Percentiles rank a stretch among this genome's conserved stretches.
phyloP scores from a whole-genome alignment of 2,329 filamentous ascomycete species.

The Verticillium nonalfalfae region DNA sequence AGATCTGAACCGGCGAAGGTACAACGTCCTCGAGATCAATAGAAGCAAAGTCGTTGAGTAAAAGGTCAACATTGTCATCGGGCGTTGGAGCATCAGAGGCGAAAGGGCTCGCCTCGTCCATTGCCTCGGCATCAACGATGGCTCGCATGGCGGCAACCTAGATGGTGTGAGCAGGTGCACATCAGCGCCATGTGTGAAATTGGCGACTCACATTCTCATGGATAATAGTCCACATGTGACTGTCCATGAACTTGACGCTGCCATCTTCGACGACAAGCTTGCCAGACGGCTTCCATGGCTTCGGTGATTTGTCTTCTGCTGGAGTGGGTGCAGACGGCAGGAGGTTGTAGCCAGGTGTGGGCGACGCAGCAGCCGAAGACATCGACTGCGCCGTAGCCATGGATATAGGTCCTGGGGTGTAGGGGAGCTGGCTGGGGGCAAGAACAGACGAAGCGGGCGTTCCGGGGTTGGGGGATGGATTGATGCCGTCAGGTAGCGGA shows the following conservation, averaged over 20 bases:
- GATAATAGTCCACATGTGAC: slow-evolving; percentile 44
- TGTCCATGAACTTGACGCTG: slow-evolving; percentile 51
- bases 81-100: slow-evolving; percentile 44
- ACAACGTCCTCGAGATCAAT: slow-evolving; percentile 45
- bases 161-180: background rate
- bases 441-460: background rate
- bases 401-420: slow-evolving; percentile 8
- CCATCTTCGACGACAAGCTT: slow-evolving; percentile 51
- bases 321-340: slow-evolving; percentile 3
- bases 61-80: slow-evolving; percentile 44
- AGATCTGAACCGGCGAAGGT: slow-evolving; percentile 59
- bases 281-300: slow-evolving; percentile 38
- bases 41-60: slow-evolving; percentile 36
- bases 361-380: slow-evolving; percentile 5
- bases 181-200: background rate
- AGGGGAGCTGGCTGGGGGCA: slow-evolving; percentile 5
- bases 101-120: slow-evolving; percentile 39
- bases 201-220: slow-evolving; percentile 45
- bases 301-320: slow-evolving; percentile 13
- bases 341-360: slow-evolving; percentile 8
- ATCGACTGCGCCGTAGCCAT: background rate
- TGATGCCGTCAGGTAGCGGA: background rate
- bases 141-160: slow-evolving; percentile 42
- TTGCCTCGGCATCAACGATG: slow-evolving; percentile 44
- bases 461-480: slow-evolving; percentile 9